These are phyloP conservation scores for Odonthalia washingtoniensis DNA, from an alignment of 31 red algal genomes.

Conservation along the genomic window DNA sequence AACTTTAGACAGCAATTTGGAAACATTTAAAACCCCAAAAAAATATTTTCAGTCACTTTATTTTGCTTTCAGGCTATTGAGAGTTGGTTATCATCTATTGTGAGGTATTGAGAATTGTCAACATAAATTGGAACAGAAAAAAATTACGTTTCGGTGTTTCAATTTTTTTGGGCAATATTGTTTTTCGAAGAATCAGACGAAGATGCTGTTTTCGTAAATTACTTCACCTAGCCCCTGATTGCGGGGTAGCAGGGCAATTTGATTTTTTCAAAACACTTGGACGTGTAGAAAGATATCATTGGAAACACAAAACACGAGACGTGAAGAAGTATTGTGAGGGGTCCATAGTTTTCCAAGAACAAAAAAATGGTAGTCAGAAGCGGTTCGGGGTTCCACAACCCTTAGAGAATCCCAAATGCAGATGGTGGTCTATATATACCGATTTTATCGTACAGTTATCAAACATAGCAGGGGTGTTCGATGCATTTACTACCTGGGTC, in stretches of 20 bases:
- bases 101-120: no score
- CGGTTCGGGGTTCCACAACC: slow-evolving; percentile 14
- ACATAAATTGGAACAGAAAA: no score
- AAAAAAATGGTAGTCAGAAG: slow-evolving; percentile 27
- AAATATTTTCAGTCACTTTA: no score
- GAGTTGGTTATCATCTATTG: no score
- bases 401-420: neutral
- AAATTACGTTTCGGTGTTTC: no score
- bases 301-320: slow-evolving; percentile 39
- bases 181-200: no score
- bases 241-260: slow-evolving; percentile 18
- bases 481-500: slow-evolving; percentile 45
- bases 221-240: slow-evolving; percentile 33
- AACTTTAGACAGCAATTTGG: no score
- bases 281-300: slow-evolving; percentile 24
- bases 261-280: slow-evolving; percentile 25
- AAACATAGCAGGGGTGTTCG: slow-evolving; percentile 1
- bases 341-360: slow-evolving; percentile 21
- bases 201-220: neutral
- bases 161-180: no score
- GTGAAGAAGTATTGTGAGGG: slow-evolving; percentile 40
- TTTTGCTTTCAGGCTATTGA: no score
- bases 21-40: no score
- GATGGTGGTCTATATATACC: neutral
- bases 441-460: slow-evolving; percentile 32